A percentile compares a stretch with the other conserved stretches of the same genome.
phyloP scores from a whole-genome alignment of 371 early-diverging fungal genomes.

The Capillidium heterosporum region DNA sequence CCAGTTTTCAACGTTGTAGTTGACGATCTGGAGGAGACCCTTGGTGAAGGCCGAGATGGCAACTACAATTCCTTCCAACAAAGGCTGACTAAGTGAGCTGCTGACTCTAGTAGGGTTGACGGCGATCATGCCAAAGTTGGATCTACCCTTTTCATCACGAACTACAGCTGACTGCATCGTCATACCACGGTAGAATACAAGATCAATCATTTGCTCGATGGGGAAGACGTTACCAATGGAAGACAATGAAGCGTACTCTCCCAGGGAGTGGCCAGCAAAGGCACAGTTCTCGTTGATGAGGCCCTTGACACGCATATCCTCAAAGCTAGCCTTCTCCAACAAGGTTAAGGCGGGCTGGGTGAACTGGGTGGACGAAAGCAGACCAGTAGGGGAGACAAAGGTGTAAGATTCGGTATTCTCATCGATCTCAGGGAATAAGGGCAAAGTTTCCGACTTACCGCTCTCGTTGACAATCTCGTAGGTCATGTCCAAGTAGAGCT shows the following conservation, averaged over 20 bases:
- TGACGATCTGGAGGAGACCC: slow-evolving; percentile 84
- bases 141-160: slow-evolving; percentile 62
- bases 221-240: slow-evolving; percentile 79
- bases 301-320: slow-evolving; percentile 78
- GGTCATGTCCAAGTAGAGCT: slow-evolving; percentile 78
- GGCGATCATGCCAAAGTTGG: slow-evolving; percentile 90
- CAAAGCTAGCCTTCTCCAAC: slow-evolving; percentile 85
- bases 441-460: slow-evolving; percentile 48
- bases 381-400: slow-evolving; percentile 77
- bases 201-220: slow-evolving; percentile 73
- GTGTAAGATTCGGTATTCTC: slow-evolving; percentile 69
- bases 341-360: slow-evolving; percentile 85
- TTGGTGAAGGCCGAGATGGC: slow-evolving; percentile 57
- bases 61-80: slow-evolving; percentile 62
- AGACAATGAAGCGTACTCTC: slow-evolving; percentile 88
- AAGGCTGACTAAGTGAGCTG: slow-evolving; percentile 67
- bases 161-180: slow-evolving; percentile 90
- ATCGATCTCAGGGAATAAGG: slow-evolving; percentile 79
- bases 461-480: slow-evolving; percentile 67
- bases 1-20: slow-evolving; percentile 91
- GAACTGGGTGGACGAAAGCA: slow-evolving; percentile 89
- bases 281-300: slow-evolving; percentile 65
- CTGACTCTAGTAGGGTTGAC: slow-evolving; percentile 84
- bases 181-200: slow-evolving; percentile 93
- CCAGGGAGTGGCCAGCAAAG: slow-evolving; percentile 92